Percentiles rank a stretch among this genome's conserved stretches.
phyloP scores from a whole-genome alignment of 495 filamentous ascomycete genomes.

The Neurospora tetrasperma region DNA sequence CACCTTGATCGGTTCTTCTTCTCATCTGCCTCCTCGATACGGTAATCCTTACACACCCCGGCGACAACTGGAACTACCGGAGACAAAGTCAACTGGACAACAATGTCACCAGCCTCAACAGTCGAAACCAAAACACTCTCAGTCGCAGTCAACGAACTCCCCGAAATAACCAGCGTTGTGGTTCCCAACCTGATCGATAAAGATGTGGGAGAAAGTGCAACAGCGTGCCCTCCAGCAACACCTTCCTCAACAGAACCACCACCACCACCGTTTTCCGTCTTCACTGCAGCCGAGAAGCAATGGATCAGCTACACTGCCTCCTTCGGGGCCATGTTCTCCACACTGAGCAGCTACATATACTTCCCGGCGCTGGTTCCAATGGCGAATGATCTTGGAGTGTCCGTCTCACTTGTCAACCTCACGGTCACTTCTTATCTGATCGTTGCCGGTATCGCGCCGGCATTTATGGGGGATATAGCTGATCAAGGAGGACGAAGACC shows the following conservation, averaged over 20 bases:
- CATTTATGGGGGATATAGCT: slow-evolving; percentile 39
- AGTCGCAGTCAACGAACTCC: neutral
- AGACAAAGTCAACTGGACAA: too few relatives aligned
- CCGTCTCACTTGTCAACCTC: slow-evolving; percentile 38
- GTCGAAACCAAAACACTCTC: too few relatives aligned
- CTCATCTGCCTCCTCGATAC: too few relatives aligned
- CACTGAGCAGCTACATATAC: slow-evolving; percentile 45
- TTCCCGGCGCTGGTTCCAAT: slow-evolving; percentile 46
- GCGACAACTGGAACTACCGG: too few relatives aligned
- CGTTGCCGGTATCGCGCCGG: slow-evolving; percentile 39
- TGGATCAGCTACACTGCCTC: slow-evolving; percentile 27
- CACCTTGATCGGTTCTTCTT: too few relatives aligned
- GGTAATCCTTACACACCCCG: too few relatives aligned
- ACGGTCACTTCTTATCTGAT: slow-evolving; percentile 41
- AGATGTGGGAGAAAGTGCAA: neutral
- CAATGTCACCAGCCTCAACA: too few relatives aligned
- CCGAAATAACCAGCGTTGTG: neutral
- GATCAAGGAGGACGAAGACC: slow-evolving; percentile 39
- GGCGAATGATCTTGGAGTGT: slow-evolving; percentile 34
- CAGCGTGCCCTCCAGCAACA: too few relatives aligned
- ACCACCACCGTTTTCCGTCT: slow-evolving; percentile 8
- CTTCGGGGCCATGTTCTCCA: slow-evolving; percentile 24
- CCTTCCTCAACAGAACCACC: neutral
- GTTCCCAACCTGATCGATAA: neutral
- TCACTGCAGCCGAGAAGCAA: slow-evolving; percentile 19